Percentiles rank a stretch among this genome's conserved stretches.
Evolutionary conservation across 2,329 filamentous ascomycete species (phyloP).

Genomic region (Albifimbria verrucaria): DNA sequence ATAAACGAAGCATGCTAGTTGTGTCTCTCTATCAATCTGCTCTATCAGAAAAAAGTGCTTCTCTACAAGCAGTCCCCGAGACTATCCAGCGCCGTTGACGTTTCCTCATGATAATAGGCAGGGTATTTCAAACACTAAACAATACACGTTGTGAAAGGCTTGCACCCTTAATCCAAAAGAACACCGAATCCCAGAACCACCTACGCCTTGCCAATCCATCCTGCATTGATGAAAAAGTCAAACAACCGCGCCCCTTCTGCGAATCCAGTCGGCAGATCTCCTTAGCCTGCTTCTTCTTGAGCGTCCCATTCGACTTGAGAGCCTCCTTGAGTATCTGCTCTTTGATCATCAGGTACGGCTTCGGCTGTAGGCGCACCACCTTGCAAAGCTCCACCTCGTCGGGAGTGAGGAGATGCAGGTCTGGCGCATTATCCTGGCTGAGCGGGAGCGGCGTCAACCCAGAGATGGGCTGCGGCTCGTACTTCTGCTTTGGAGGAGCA

Average conservation of each 20-base stretch:
- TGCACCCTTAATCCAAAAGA: slow-evolving; percentile 5
- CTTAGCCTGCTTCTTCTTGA: slow-evolving; percentile 93
- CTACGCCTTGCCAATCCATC: slow-evolving; percentile 85
- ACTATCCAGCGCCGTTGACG: no score
- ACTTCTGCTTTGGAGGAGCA: slow-evolving; percentile 42
- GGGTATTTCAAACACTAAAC: no score
- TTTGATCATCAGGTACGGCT: slow-evolving; percentile 93
- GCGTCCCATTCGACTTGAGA: slow-evolving; percentile 77
- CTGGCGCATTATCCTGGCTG: slow-evolving; percentile 72
- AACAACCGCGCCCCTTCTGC: slow-evolving; percentile 84
- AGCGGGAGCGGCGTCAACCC: slow-evolving; percentile 64
- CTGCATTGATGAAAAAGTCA: slow-evolving; percentile 90
- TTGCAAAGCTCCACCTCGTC: slow-evolving; percentile 88
- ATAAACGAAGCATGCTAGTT: no score
- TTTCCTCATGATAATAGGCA: no score
- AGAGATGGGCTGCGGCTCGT: slow-evolving; percentile 53
- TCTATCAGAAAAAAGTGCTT: no score
- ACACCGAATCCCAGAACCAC: background rate
- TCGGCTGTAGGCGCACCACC: slow-evolving; percentile 79
- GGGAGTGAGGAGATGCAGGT: slow-evolving; percentile 79
- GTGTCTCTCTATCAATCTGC: no score
- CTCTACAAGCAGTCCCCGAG: no score
- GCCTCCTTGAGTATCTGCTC: slow-evolving; percentile 89
- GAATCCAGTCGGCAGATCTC: slow-evolving; percentile 81
- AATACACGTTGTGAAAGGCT: no score